Base-by-base conservation (phyloP, 2,329 filamentous ascomycete species). In the Fusarium mangiferae region DNA sequence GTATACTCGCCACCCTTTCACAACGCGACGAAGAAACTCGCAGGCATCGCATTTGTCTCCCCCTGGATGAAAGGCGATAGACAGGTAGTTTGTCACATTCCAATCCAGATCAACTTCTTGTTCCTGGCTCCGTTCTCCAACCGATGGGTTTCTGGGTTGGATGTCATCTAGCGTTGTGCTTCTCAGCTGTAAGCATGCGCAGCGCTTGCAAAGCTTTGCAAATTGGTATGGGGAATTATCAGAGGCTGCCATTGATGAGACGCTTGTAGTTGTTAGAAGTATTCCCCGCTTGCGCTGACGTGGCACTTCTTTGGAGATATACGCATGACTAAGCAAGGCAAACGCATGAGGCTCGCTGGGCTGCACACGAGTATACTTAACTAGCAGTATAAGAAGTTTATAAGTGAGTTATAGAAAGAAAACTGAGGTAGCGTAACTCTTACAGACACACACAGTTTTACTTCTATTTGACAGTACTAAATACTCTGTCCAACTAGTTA, bases 1-100 rank as follows among this genome's bases (percentile, higher is more conserved):
- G n/a, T 18, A 1, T 0, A 26, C 2, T 0, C 6, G 5, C 42
- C 42, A 45, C 44, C 17, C 20, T 0, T 0, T 0, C 18, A 22
- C 24, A 4, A 46, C 44, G 4, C 4, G 12, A 2, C 5, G 3
- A 5, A 46, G 8, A 28, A 46, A 28, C 3, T 15, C 0, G 26
- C 44, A 46, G 8, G 6, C 1, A 11, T 28, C 8, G 18, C 44
- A 28, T 11, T 28, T 28, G 8, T 3, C 4, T 20, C 1, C 1
- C 0, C 17, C 18, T 28, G 0, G 12, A 7, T 0, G 0, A 10
- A 20, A 26, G 24, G 3, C 18, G 8, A 0, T 0, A 6, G 1
- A 0, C 12, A 46, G 24, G 13, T 5, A 5, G 6, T 3, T 0
- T 8, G 4, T 17, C 26, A 7, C 45, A 8, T 15, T 17, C 45